Percentiles rank a stretch among this genome's conserved stretches.
phyloP scores from a whole-genome alignment of 2,329 filamentous ascomycete species.

The Tolypocladium pustulatum region DNA sequence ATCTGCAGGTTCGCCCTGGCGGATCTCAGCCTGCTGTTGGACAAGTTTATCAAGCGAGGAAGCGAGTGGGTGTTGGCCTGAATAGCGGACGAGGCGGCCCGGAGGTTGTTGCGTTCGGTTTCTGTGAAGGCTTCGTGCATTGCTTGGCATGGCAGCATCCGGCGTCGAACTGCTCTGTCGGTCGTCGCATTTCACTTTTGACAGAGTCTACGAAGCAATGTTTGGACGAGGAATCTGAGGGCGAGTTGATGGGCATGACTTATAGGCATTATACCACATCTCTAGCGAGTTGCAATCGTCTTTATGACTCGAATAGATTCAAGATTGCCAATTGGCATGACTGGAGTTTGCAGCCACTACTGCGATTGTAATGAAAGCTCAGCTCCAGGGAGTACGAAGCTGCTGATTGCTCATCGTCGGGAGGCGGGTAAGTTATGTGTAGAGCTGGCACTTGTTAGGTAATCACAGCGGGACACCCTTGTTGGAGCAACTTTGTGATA shows the following conservation, averaged over 20 bases:
- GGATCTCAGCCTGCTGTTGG: constrained; percentile 74
- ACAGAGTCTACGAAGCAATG: neutral
- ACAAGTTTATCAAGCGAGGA: constrained; percentile 94
- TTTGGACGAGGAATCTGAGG: neutral
- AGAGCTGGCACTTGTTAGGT: neutral
- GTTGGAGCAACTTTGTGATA: neutral
- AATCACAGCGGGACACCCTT: neutral
- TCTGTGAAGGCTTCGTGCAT: neutral
- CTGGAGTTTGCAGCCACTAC: neutral
- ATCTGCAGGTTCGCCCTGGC: constrained; percentile 88
- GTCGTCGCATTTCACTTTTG: neutral
- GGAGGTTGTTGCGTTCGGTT: neutral
- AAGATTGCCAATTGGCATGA: neutral
- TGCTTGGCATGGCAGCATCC: neutral
- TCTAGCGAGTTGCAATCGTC: neutral
- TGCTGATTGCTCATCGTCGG: neutral
- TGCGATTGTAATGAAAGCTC: neutral
- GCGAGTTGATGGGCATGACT: neutral
- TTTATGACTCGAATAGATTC: neutral
- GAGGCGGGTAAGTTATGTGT: too few relatives aligned
- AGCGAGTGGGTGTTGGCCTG: constrained; percentile 70
- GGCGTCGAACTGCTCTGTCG: neutral
- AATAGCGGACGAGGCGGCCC: neutral
- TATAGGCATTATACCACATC: neutral
- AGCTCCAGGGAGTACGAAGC: neutral